Evolutionary conservation across 805 yeast genomes (phyloP).

Genomic region (Yueomyces sp.): DNA sequence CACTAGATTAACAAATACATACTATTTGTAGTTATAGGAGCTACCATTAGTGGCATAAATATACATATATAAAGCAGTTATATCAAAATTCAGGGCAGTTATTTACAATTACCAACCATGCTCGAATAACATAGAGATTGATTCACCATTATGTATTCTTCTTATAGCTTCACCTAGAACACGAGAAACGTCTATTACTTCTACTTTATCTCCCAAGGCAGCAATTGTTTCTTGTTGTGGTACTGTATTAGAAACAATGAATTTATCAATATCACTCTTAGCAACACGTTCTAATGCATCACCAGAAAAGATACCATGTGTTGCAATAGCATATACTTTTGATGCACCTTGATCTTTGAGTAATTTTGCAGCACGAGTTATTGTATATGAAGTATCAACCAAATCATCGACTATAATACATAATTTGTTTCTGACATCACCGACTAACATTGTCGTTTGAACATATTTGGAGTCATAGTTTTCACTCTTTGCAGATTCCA

Average conservation of each 20-base stretch:
- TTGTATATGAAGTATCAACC: slow-evolving; percentile 86
- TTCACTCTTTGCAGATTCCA: slow-evolving; percentile 12
- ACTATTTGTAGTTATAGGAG: too few relatives aligned
- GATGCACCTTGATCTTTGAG: slow-evolving; percentile 88
- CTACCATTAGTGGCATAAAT: too few relatives aligned
- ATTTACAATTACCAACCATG: slow-evolving; percentile 36
- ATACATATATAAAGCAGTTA: background rate
- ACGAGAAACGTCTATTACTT: slow-evolving; percentile 75
- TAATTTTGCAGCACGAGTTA: slow-evolving; percentile 82
- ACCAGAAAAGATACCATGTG: slow-evolving; percentile 89
- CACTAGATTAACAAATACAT: too few relatives aligned
- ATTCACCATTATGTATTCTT: slow-evolving; percentile 94
- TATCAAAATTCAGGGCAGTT: too few relatives aligned
- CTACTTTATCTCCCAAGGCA: slow-evolving; percentile 46
- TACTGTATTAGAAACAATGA: slow-evolving; percentile 81
- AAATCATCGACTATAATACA: slow-evolving; percentile 91
- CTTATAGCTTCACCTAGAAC: slow-evolving; percentile 91
- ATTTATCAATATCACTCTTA: slow-evolving; percentile 60
- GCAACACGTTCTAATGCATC: slow-evolving; percentile 69
- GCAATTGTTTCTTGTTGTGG: slow-evolving; percentile 61
- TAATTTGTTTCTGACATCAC: slow-evolving; percentile 75
- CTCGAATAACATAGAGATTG: slow-evolving; percentile 85
- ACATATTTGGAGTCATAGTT: slow-evolving; percentile 18
- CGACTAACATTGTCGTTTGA: slow-evolving; percentile 91
- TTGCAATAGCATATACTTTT: slow-evolving; percentile 72